Evolutionary conservation across 2,329 filamentous ascomycete genomes (phyloP), one percentile per base, ranked within the genome.

Genomic region (Curvularia hawaiiensis): DNA sequence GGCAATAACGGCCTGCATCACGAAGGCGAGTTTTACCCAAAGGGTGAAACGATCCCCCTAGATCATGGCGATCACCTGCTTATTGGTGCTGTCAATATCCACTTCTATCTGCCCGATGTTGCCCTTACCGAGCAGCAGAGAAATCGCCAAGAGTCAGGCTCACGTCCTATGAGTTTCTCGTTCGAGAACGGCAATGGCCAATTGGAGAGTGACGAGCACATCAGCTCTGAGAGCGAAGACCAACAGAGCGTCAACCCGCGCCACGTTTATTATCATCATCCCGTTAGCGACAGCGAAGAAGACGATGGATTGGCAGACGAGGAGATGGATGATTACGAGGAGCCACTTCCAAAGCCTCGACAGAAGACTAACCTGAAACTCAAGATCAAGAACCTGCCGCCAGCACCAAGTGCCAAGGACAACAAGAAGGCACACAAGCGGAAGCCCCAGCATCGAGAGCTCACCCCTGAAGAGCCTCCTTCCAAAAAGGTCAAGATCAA

Each of bases 11-110:
- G 89, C 6, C 87, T 89, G 67, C 83, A 86, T 47, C 71, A 75
- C 44, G 72, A 75, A 44, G 61, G 61, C 11, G 16, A 55, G 0
- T 74, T 72, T 40, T 62, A 62, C 20, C 39, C 54, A 1, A 60
- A 62, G 20, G 68, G 66, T 30, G 49, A 56, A 5, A 43, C 66
- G 2, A 60, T 69, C 9, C 83, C 83, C 55, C 77, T 94, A 20
- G 81, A 83, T 46, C 87, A 88, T 65, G 86, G 88, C 35, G 86
- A 86, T 62, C 78, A 81, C n/a, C 81, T 93, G 39, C 87, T 90
- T 70, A 89, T 93, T 71, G 89, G 90, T 55, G 86, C 87, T 58
- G 84, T 93, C 3, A 80, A 83, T 45, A 87, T 93, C 61, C 79
- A 78, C 14, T 92, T 93, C 72, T 79, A 86, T 44, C 85, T 92